These are phyloP conservation scores for Lachnellula suecica DNA, from an alignment of 2,329 filamentous ascomycete genomes.

Conservation along the genomic window DNA sequence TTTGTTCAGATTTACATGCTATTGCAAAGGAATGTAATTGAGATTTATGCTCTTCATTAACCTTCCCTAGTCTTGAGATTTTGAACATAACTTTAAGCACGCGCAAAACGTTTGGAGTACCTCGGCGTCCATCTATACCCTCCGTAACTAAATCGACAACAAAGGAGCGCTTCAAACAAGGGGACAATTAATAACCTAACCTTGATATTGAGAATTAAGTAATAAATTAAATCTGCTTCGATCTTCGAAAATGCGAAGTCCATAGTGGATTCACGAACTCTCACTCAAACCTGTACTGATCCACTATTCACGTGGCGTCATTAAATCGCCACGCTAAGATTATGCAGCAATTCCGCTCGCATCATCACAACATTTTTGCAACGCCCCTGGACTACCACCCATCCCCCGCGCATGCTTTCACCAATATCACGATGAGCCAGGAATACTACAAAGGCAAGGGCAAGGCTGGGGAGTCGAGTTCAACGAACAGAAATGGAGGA, in stretches of 20 bases:
- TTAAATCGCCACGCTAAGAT: constrained; percentile 16
- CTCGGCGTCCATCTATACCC: too few relatives aligned
- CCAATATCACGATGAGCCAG: constrained; percentile 53
- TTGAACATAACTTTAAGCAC: too few relatives aligned
- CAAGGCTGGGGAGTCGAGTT: constrained; percentile 22
- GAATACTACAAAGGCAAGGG: constrained; percentile 57
- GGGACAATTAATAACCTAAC: too few relatives aligned
- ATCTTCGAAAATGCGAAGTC: neutral
- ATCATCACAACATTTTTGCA: constrained; percentile 20
- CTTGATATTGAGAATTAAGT: too few relatives aligned
- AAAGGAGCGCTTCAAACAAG: neutral
- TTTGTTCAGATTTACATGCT: too few relatives aligned
- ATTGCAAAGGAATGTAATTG: too few relatives aligned
- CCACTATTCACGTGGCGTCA: neutral
- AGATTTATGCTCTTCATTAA: too few relatives aligned
- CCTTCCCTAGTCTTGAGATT: too few relatives aligned
- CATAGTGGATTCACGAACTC: neutral
- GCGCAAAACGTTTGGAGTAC: too few relatives aligned
- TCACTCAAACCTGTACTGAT: neutral
- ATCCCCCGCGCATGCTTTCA: constrained; percentile 19
- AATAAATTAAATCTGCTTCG: too few relatives aligned
- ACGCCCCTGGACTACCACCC: constrained; percentile 3
- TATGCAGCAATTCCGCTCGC: constrained; percentile 13
- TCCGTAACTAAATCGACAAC: neutral
- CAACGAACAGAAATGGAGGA: constrained; percentile 13